Conservation (phyloP, 2,329 filamentous ascomycete genomes). For the Stenocarpella maydis region DNA sequence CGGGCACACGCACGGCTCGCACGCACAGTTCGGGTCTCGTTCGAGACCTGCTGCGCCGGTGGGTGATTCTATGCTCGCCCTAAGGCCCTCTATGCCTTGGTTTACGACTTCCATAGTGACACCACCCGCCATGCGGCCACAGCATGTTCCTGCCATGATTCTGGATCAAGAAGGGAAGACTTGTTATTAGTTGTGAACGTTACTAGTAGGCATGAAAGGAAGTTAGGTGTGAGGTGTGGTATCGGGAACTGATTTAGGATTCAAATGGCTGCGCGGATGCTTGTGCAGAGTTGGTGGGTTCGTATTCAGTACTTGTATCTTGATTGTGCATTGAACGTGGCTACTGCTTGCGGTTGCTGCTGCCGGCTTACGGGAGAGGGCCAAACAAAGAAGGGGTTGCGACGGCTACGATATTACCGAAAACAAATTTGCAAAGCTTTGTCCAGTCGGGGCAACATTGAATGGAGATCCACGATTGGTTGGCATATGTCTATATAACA, state of each 20-base stretch:
- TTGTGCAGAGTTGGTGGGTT: neutral
- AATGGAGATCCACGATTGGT: too few relatives aligned
- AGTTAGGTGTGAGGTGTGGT: neutral
- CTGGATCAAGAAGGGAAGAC: neutral
- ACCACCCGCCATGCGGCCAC: neutral
- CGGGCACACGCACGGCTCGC: neutral
- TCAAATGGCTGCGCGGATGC: neutral
- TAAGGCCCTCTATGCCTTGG: neutral
- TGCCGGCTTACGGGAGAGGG: neutral
- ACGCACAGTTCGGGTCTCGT: neutral
- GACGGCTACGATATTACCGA: too few relatives aligned
- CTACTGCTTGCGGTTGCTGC: neutral
- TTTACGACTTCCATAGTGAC: neutral
- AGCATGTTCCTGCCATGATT: neutral
- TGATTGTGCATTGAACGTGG: neutral
- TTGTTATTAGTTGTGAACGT: neutral
- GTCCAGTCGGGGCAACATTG: too few relatives aligned
- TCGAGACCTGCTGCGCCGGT: neutral
- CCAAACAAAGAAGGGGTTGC: neutral
- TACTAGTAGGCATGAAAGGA: too few relatives aligned
- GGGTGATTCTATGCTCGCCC: neutral
- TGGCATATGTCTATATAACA: too few relatives aligned
- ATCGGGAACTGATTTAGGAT: too few relatives aligned
- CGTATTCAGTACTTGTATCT: neutral
- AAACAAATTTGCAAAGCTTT: too few relatives aligned